A percentile compares a stretch with the other conserved stretches of the same genome.
Conservation (phyloP, 345 rosid species). For the Eucalyptus virginea region DNA sequence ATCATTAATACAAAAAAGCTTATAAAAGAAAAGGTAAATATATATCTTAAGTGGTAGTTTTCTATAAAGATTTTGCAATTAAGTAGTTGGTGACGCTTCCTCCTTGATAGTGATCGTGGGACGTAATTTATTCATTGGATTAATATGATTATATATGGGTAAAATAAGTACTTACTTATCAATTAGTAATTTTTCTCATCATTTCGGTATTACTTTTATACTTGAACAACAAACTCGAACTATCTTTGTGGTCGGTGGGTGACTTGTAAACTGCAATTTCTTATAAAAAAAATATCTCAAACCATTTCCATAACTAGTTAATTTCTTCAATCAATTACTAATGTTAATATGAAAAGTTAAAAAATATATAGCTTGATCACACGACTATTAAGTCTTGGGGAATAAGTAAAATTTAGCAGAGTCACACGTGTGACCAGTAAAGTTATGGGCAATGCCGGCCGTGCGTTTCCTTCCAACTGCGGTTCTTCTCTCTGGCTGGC, state of each 20-base stretch:
- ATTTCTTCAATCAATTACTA: background rate
- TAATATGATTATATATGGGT: background rate
- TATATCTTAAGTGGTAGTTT: background rate
- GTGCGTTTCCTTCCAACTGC: background rate
- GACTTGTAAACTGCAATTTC: background rate
- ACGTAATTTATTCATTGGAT: background rate
- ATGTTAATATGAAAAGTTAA: background rate
- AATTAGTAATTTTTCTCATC: background rate
- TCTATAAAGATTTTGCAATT: background rate
- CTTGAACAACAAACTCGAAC: background rate
- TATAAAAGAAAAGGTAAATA: too few species aligned
- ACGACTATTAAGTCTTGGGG: background rate
- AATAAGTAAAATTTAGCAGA: background rate
- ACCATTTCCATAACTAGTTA: background rate
- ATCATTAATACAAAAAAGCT: too few species aligned
- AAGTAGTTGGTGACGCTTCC: background rate
- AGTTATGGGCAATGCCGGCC: background rate
- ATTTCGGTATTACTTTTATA: background rate
- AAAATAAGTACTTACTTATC: background rate
- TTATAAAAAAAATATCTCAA: background rate
- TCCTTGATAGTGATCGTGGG: background rate
- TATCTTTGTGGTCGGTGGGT: background rate
- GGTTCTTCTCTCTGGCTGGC: background rate
- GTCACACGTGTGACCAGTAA: background rate
- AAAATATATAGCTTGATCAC: too few species aligned